A percentile compares a stretch with the other conserved stretches of the same genome.
These are phyloP conservation scores for Circinella umbellata DNA, from an alignment of 371 early-diverging fungal species.

Conservation along the genomic window DNA sequence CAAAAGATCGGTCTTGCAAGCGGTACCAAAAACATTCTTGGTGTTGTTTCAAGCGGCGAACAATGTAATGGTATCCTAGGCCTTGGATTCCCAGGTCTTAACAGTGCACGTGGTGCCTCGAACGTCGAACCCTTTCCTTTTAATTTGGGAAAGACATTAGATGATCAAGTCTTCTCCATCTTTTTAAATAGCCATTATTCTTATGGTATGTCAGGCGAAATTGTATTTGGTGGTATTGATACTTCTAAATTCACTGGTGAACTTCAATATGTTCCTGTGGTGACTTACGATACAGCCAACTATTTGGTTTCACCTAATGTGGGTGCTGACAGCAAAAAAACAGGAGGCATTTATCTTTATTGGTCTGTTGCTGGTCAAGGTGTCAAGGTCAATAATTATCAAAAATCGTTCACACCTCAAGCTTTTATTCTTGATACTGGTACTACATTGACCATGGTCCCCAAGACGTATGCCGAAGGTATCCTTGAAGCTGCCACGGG, in stretches of 20 bases:
- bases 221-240: constrained; percentile 34
- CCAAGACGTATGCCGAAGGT: constrained; percentile 19
- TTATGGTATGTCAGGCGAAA: constrained; percentile 27
- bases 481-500: constrained; percentile 25
- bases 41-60: constrained; percentile 14
- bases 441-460: constrained; percentile 33
- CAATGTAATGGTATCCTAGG: constrained; percentile 40
- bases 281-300: constrained; percentile 21
- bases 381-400: constrained; percentile 11
- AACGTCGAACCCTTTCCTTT: constrained; percentile 30
- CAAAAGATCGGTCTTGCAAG: constrained; percentile 34
- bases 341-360: constrained; percentile 21
- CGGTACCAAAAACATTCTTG: constrained; percentile 25
- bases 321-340: constrained; percentile 9
- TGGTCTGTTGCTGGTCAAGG: constrained; percentile 32
- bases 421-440: constrained; percentile 37
- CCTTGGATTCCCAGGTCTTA: constrained; percentile 31
- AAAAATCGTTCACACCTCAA: constrained; percentile 6
- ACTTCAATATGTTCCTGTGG: constrained; percentile 31
- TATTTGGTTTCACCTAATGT: constrained; percentile 20
- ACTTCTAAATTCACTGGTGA: constrained; percentile 21
- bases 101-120: constrained; percentile 18
- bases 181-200: constrained; percentile 20
- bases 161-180: constrained; percentile 34
- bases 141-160: constrained; percentile 23